Evolutionary conservation across 768 basidiomycete species (phyloP).

Genomic region (Russula emetica): DNA sequence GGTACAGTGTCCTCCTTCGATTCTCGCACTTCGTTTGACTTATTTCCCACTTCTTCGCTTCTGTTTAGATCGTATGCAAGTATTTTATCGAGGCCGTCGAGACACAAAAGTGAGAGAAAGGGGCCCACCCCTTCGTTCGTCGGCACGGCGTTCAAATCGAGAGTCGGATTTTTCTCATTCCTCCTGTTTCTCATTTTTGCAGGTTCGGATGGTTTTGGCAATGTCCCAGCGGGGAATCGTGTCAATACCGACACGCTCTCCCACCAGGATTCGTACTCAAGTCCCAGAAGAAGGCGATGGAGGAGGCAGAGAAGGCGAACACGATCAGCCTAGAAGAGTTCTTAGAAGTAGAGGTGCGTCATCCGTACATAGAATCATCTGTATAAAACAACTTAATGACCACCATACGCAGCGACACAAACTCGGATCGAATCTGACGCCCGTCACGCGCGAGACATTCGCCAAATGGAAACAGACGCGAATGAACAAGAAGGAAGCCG

Average conservation of each 20-base stretch:
- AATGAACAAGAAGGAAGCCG: slow-evolving; percentile 92
- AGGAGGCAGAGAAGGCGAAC: slow-evolving; percentile 86
- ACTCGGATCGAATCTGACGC: slow-evolving; percentile 83
- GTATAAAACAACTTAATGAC: not conserved
- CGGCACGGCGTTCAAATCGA: not conserved
- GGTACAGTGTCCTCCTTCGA: slow-evolving; percentile 42
- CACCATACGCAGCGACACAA: slow-evolving; percentile 72
- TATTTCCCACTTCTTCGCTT: not conserved
- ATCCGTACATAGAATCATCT: not conserved
- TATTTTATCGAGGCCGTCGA: slow-evolving; percentile 96
- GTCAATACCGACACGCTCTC: slow-evolving; percentile 92
- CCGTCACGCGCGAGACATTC: slow-evolving; percentile 88
- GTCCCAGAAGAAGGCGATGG: slow-evolving; percentile 86
- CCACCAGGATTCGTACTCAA: slow-evolving; percentile 96
- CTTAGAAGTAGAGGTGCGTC: slow-evolving; percentile 86
- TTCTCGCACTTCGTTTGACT: slow-evolving; percentile 6
- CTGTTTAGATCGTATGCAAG: slow-evolving; percentile 88
- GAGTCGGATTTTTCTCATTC: not conserved
- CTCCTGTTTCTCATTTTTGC: slow-evolving; percentile 25
- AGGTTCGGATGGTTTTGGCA: slow-evolving; percentile 97
- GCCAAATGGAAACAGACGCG: slow-evolving; percentile 93
- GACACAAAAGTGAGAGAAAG: slow-evolving; percentile 58
- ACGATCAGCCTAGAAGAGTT: slow-evolving; percentile 94
- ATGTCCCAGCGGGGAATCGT: slow-evolving; percentile 82
- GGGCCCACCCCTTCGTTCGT: not conserved